Evolutionary conservation across 2,329 filamentous ascomycete species (phyloP).

Genomic region (Xylaria sp.): DNA sequence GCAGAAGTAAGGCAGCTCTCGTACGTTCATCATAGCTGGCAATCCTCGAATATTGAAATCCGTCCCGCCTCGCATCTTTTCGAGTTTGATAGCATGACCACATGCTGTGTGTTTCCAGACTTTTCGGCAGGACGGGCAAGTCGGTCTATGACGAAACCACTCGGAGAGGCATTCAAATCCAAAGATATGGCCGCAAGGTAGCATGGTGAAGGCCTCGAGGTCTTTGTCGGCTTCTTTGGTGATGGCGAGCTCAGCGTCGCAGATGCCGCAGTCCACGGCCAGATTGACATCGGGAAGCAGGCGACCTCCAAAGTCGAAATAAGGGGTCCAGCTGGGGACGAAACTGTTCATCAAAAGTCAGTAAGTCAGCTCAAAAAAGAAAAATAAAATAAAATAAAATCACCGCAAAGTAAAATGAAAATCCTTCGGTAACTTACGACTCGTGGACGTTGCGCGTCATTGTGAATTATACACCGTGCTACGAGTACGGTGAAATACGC

Average conservation of each 20-base stretch:
- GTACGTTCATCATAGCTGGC: not conserved
- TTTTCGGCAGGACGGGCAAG: slow-evolving; percentile 30
- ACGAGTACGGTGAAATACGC: not conserved
- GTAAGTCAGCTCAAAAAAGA: not conserved
- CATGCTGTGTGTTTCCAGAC: not conserved
- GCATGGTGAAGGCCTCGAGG: slow-evolving; percentile 18
- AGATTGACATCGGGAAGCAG: not conserved
- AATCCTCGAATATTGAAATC: slow-evolving; percentile 2
- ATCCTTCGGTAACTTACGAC: slow-evolving; percentile 3
- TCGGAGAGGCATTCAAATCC: slow-evolving; percentile 8
- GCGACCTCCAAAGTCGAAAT: slow-evolving; percentile 10
- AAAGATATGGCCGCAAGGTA: slow-evolving; percentile 35
- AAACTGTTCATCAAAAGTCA: slow-evolving; percentile 21
- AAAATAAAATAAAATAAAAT: not conserved
- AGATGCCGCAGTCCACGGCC: slow-evolving; percentile 27
- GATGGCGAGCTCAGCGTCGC: slow-evolving; percentile 20
- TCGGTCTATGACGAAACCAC: not conserved
- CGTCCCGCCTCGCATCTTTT: not conserved
- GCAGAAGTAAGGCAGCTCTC: not conserved
- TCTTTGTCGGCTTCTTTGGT: not conserved
- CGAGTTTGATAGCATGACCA: not conserved
- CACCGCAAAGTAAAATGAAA: not conserved
- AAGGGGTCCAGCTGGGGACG: slow-evolving; percentile 14
- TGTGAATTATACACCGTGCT: not conserved
- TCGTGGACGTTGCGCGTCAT: slow-evolving; percentile 2